phyloP scores from a whole-genome alignment of 352 stramenopile species.

The Paralagenidium karlingii region DNA sequence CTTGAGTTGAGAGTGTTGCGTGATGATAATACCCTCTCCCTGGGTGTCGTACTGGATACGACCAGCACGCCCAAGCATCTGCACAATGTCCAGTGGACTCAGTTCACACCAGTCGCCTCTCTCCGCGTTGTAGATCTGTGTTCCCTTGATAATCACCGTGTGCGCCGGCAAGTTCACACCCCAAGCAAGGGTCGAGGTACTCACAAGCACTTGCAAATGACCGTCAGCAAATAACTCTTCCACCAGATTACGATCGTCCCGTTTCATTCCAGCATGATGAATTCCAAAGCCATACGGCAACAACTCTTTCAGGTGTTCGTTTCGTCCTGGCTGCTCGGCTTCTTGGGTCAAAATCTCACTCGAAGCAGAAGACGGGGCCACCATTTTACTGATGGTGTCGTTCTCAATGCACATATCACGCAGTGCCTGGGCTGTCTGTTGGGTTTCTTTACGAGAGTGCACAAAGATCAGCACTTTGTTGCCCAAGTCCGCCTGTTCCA shows the following conservation, averaged over 20 bases:
- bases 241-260: slow-evolving; percentile 94
- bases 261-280: slow-evolving; percentile 98
- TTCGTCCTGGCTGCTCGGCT: slow-evolving; percentile 86
- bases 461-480: slow-evolving; percentile 99
- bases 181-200: slow-evolving; percentile 98
- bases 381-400: slow-evolving; percentile 89
- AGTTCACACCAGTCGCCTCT: slow-evolving; percentile 97
- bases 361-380: slow-evolving; percentile 74
- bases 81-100: slow-evolving; percentile 96
- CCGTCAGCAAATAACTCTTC: slow-evolving; percentile 98
- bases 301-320: slow-evolving; percentile 97
- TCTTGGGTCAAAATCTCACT: slow-evolving; percentile 92
- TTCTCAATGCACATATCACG: slow-evolving; percentile 92
- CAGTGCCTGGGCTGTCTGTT: slow-evolving; percentile 94
- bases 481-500: slow-evolving; percentile 87
- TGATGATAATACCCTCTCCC: slow-evolving; percentile 99
- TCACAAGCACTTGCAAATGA: slow-evolving; percentile 95
- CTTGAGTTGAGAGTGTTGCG: slow-evolving; percentile 95
- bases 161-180: slow-evolving; percentile 99
- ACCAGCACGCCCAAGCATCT: slow-evolving; percentile 98
- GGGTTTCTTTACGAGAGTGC: slow-evolving; percentile 97
- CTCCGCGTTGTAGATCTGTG: slow-evolving; percentile 99
- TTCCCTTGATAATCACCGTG: slow-evolving; percentile 99
- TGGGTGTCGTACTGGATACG: slow-evolving; percentile 97
- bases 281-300: slow-evolving; percentile 98